phyloP scores from a whole-genome alignment of 169 alveolate species.

The Neospora caninum region DNA sequence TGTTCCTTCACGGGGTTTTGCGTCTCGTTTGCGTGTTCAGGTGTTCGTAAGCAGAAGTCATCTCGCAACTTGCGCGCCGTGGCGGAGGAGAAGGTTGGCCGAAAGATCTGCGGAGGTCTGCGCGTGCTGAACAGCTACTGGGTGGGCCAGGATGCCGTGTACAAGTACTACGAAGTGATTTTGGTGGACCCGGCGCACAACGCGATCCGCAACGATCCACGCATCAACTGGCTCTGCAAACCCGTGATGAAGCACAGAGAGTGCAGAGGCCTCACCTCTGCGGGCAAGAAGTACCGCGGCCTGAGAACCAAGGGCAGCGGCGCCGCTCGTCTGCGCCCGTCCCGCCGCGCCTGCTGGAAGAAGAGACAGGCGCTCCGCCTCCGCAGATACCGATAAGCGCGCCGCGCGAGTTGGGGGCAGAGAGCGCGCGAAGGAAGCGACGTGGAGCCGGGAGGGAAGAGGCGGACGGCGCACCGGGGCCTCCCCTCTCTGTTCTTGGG shows the following conservation, averaged over 20 bases:
- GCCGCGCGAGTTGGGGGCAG: too few species aligned
- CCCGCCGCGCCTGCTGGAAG: constrained; percentile 94
- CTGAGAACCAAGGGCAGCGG: constrained; percentile 95
- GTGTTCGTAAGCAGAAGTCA: constrained; percentile 95
- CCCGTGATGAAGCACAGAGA: constrained; percentile 98
- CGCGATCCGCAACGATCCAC: constrained; percentile 98
- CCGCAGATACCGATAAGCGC: constrained; percentile 94
- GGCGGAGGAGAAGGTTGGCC: constrained; percentile 99
- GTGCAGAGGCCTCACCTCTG: constrained; percentile 96
- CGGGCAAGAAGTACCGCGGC: constrained; percentile 92
- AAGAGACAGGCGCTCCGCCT: constrained; percentile 94
- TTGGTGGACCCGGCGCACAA: constrained; percentile 98
- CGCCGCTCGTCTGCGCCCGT: constrained; percentile 94
- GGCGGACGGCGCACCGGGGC: neutral
- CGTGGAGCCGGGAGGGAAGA: neutral
- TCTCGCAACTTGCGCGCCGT: constrained; percentile 95
- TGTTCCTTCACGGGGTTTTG: neutral
- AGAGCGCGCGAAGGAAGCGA: neutral
- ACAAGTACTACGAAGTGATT: constrained; percentile 98
- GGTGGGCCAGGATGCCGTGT: constrained; percentile 99
- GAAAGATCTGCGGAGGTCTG: constrained; percentile 92
- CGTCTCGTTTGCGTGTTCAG: neutral
- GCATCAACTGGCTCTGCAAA: constrained; percentile 98
- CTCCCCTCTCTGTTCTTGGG: too few species aligned
- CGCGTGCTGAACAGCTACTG: constrained; percentile 99